Evolutionary conservation across 139 green algal species (phyloP).

Genomic region (Zygnema cylindricum): DNA sequence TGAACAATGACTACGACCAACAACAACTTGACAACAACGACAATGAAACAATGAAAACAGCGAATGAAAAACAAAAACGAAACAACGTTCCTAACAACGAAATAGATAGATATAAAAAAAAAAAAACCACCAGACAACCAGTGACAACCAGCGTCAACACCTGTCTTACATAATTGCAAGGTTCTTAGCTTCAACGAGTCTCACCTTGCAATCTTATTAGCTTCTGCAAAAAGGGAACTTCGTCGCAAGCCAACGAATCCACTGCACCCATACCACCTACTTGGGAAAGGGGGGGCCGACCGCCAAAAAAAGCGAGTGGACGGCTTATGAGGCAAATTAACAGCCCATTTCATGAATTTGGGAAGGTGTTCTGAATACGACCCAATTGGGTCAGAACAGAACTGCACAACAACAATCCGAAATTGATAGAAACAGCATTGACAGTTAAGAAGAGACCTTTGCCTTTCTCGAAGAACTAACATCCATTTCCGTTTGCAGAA

Average conservation of each 20-base stretch:
- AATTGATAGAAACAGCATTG: not conserved
- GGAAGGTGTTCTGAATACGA: conserved; percentile 9
- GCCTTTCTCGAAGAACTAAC: not conserved
- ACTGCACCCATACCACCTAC: not conserved
- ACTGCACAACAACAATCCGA: conserved; percentile 15
- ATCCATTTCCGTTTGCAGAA: not conserved
- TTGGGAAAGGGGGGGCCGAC: not conserved
- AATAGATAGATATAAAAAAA: no score
- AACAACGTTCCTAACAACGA: no score
- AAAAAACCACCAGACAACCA: no score
- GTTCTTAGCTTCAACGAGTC: no score
- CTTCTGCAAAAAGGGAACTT: not conserved
- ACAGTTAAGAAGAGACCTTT: not conserved
- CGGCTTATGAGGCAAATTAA: not conserved
- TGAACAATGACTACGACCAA: no score
- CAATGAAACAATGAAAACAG: no score
- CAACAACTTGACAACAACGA: no score
- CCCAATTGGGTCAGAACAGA: conserved; percentile 16
- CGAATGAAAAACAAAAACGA: no score
- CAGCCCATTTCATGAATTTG: conserved; percentile 13
- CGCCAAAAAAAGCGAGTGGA: conserved; percentile 15
- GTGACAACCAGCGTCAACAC: no score
- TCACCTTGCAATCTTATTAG: not conserved
- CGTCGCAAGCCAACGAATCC: not conserved
- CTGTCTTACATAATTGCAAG: no score